A percentile compares a stretch with the other conserved stretches of the same genome.
Evolutionary conservation across 2,329 filamentous ascomycete genomes (phyloP).

Genomic region (Colletotrichum horii): DNA sequence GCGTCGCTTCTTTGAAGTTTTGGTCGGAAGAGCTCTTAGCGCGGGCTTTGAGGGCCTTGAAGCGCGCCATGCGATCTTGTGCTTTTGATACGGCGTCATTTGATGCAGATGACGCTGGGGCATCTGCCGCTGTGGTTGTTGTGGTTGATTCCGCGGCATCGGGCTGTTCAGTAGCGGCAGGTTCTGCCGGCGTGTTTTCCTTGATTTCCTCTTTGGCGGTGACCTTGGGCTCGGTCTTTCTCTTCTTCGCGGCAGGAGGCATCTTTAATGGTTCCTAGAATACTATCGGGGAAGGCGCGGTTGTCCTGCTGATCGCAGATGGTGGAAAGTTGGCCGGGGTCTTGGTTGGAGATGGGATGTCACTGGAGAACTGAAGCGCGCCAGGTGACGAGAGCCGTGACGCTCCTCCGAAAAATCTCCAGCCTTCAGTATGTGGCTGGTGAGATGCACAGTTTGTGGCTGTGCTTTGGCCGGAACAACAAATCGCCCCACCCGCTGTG

Average conservation of each 20-base stretch:
- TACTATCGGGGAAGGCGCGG: neutral
- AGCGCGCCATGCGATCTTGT: slow-evolving; percentile 77
- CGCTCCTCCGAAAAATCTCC: neutral
- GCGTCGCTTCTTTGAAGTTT: slow-evolving; percentile 84
- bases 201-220: slow-evolving; percentile 23
- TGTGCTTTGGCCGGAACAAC: neutral
- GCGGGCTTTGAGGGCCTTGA: slow-evolving; percentile 85
- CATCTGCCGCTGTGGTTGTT: slow-evolving; percentile 26
- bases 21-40: slow-evolving; percentile 73
- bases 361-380: neutral
- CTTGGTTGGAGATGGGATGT: neutral
- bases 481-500: neutral
- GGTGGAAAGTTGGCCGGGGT: neutral
- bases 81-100: slow-evolving; percentile 47
- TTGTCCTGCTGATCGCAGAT: neutral
- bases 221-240: slow-evolving; percentile 40
- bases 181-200: neutral
- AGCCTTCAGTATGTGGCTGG: neutral
- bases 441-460: neutral
- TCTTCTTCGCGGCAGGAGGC: slow-evolving; percentile 50
- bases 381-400: neutral
- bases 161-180: slow-evolving; percentile 23
- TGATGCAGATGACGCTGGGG: slow-evolving; percentile 16
- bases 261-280: slow-evolving; percentile 25
- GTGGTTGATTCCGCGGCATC: slow-evolving; percentile 16